Base-by-base conservation (phyloP, 768 basidiomycete species). In the Tylopilus sp. region DNA sequence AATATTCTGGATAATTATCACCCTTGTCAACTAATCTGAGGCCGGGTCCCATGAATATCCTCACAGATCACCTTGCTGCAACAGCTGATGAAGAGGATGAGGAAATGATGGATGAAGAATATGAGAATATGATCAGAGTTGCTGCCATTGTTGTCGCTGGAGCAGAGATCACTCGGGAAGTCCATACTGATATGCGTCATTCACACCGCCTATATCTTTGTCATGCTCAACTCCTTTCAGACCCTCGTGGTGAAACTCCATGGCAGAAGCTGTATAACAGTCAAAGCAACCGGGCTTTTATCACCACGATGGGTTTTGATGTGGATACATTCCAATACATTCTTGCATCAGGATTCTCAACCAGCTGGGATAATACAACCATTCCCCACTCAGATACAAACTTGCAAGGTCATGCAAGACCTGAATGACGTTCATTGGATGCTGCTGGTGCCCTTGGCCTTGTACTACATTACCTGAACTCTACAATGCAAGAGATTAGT, bases 391-490 rank as follows among this genome's bases (percentile, higher is more conserved):
- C 3, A 1, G 28, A 44, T 44, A 30, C 28, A 18, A 20, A 30
- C 17, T 1, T 3, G 6, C 6, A 3, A 3, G 12, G 28, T 18
- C 33, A 52, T 21, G 67, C 73, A 22, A 58, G 65, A 1, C 64
- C 63, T 9, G 50, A 40, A 2, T 25, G 49, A 0, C 44, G 70
- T 4, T 77, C 73, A 7, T 20, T 57, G 11, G 44, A 57, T 44
- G 69, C 71, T 12, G 58, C 58, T n/a, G 73, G 75, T 36, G 75
- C 68, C 0, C 63, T 79, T 5, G 72, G 76, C 1, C 69, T 75
- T 4, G 48, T 68, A 2, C 63, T 77, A 1, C 75, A 79, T 46
- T 76, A 63, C 18, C 64, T 78, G 8, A 64, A 62, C 39, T 77
- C 75, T 0, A 53, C 40, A 6, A 76, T 76, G 69, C 62, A 36